Evolutionary conservation across 2,329 filamentous ascomycete genomes (phyloP).

Genomic region (Colletotrichum tanaceti): DNA sequence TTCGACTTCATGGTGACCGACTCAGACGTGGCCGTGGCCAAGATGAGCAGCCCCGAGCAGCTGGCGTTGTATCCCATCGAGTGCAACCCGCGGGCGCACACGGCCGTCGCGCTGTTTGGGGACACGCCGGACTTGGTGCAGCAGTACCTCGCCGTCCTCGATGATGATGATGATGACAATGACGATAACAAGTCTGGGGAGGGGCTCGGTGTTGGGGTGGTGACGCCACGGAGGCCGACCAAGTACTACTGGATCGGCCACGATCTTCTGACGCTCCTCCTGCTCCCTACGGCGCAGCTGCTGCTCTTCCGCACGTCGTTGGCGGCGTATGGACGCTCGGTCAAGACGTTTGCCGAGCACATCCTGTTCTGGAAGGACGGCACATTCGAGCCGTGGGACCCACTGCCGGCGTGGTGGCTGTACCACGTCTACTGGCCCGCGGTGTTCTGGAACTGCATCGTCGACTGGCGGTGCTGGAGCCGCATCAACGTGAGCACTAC

Average conservation of each 20-base stretch:
- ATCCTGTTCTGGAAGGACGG: constrained; percentile 66
- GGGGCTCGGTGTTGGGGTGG: constrained; percentile 2
- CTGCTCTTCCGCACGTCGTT: constrained; percentile 44
- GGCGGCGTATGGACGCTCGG: constrained; percentile 32
- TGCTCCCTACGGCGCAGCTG: constrained; percentile 62
- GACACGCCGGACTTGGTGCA: constrained; percentile 59
- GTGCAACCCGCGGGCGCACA: constrained; percentile 77
- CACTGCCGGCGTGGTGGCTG: constrained; percentile 66
- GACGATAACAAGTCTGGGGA: constrained; percentile 42
- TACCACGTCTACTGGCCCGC: constrained; percentile 68
- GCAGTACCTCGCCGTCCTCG: constrained; percentile 64
- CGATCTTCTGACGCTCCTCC: constrained; percentile 66
- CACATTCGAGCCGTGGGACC: constrained; percentile 65
- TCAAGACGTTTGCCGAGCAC: constrained; percentile 50
- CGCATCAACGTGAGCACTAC: constrained; percentile 75
- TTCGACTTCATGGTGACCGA: constrained; percentile 76
- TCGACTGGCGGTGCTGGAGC: constrained; percentile 66
- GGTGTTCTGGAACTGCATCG: constrained; percentile 60
- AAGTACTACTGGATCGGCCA: constrained; percentile 74
- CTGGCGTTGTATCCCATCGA: constrained; percentile 73
- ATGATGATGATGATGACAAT: too few relatives aligned
- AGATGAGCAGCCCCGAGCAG: constrained; percentile 31
- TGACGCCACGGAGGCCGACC: constrained; percentile 43
- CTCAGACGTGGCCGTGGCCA: constrained; percentile 49
- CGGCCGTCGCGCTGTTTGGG: constrained; percentile 71